These are phyloP conservation scores for Penicillium subrubescens DNA, from an alignment of 495 filamentous ascomycete genomes.

Conservation along the genomic window DNA sequence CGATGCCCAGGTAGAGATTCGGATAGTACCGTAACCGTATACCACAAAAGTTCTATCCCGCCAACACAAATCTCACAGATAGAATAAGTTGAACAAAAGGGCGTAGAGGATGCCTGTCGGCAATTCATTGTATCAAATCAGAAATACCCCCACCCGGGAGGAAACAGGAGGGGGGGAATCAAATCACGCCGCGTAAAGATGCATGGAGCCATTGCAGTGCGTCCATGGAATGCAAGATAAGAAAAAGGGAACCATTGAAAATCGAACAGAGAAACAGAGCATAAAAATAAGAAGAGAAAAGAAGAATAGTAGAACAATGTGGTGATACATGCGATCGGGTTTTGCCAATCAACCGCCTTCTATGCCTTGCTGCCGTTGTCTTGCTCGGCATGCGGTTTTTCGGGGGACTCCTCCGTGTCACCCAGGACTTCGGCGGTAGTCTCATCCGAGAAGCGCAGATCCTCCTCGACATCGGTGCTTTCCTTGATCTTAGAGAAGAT, in stretches of 20 bases:
- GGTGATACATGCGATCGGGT: background rate
- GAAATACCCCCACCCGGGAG: background rate
- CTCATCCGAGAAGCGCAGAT: constrained; percentile 83
- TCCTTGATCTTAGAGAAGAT: constrained; percentile 80
- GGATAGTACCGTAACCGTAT: too few species aligned
- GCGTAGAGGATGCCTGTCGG: background rate
- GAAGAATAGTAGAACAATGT: background rate
- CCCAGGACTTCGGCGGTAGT: constrained; percentile 50
- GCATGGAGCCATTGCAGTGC: background rate
- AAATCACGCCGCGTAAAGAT: constrained; percentile 4
- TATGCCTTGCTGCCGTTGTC: background rate
- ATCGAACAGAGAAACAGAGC: background rate
- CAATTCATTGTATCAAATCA: background rate
- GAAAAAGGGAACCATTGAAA: background rate
- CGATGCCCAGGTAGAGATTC: too few species aligned
- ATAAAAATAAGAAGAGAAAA: background rate
- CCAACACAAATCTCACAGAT: background rate
- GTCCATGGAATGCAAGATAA: background rate
- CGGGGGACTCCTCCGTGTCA: constrained; percentile 11
- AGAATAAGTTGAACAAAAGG: background rate
- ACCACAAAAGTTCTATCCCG: background rate
- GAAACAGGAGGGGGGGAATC: background rate
- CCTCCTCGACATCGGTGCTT: constrained; percentile 68
- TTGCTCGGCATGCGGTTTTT: constrained; percentile 2
- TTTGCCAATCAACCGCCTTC: background rate